phyloP scores from a whole-genome alignment of 2,329 filamentous ascomycete species.

The Ascocoryne sarcoides region DNA sequence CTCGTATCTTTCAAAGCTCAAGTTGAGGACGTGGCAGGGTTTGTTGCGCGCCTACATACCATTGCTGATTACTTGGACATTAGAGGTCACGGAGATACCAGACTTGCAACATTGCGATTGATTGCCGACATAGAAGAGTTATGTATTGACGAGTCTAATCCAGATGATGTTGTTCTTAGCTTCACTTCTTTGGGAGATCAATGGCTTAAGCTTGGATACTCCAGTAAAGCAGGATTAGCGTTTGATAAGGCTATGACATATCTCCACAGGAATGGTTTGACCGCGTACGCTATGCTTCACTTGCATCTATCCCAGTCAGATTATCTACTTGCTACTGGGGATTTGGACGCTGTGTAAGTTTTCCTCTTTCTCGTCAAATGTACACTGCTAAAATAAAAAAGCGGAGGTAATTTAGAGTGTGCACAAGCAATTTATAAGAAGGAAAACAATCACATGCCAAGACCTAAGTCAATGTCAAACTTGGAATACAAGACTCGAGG shows the following conservation, averaged over 20 bases:
- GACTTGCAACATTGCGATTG: slow-evolving; percentile 40
- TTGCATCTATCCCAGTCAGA: slow-evolving; percentile 68
- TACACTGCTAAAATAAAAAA: slow-evolving; percentile 14
- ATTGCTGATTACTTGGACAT: slow-evolving; percentile 49
- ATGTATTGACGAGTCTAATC: slow-evolving; percentile 30
- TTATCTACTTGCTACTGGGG: slow-evolving; percentile 60
- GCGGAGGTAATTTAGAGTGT: slow-evolving; percentile 23
- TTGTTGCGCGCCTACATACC: slow-evolving; percentile 42
- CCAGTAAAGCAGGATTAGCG: slow-evolving; percentile 44
- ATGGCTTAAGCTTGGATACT: slow-evolving; percentile 51
- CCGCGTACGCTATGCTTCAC: slow-evolving; percentile 38
- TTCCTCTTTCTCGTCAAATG: slow-evolving; percentile 15
- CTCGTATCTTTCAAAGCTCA: slow-evolving; percentile 33
- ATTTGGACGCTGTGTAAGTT: slow-evolving; percentile 49
- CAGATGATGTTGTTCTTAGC: slow-evolving; percentile 34
- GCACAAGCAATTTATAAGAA: slow-evolving; percentile 22
- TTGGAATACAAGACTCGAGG: slow-evolving; percentile 18
- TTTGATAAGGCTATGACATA: slow-evolving; percentile 51
- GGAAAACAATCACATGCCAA: slow-evolving; percentile 16
- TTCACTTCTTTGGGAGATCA: slow-evolving; percentile 39
- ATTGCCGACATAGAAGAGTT: slow-evolving; percentile 40
- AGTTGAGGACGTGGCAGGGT: slow-evolving; percentile 41
- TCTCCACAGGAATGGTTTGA: slow-evolving; percentile 31
- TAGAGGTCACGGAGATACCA: slow-evolving; percentile 42
- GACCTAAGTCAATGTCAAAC: slow-evolving; percentile 9